phyloP scores from a whole-genome alignment of 108 stramenopile species.

The Skeletonema marinoi region DNA sequence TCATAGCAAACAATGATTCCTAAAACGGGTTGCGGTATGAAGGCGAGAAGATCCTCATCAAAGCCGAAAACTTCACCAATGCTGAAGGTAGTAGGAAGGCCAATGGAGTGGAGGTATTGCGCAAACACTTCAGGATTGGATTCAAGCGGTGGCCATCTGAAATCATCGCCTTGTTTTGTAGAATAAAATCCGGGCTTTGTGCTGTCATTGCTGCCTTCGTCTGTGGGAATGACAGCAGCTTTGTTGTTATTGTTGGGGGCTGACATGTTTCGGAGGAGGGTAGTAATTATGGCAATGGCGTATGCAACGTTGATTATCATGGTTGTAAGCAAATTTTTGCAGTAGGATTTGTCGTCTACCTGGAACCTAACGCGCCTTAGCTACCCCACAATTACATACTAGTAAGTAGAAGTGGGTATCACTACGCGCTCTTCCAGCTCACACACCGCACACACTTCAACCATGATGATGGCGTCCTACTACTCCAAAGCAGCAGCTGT shows the following conservation, averaged over 20 bases:
- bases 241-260: neutral
- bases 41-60: conserved; percentile 61
- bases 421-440: no score
- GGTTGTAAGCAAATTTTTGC: no score
- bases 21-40: conserved; percentile 55
- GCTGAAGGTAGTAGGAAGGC: conserved; percentile 39
- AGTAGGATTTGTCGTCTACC: no score
- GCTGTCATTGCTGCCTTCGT: conserved; percentile 38
- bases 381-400: no score
- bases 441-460: no score
- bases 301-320: neutral
- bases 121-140: conserved; percentile 62
- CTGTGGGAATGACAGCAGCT: conserved; percentile 40
- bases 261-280: neutral
- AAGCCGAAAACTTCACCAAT: conserved; percentile 64
- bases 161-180: conserved; percentile 27
- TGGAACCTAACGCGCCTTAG: no score
- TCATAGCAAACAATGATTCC: conserved; percentile 62
- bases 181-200: neutral
- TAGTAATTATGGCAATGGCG: neutral
- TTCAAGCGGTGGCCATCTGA: conserved; percentile 69
- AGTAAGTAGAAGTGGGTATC: no score
- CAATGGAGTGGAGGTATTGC: conserved; percentile 53
- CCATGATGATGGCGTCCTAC: neutral
- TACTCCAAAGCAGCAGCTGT: conserved; percentile 1